phyloP scores from a whole-genome alignment of 306 rosid genomes.

The Prunus mongolica region DNA sequence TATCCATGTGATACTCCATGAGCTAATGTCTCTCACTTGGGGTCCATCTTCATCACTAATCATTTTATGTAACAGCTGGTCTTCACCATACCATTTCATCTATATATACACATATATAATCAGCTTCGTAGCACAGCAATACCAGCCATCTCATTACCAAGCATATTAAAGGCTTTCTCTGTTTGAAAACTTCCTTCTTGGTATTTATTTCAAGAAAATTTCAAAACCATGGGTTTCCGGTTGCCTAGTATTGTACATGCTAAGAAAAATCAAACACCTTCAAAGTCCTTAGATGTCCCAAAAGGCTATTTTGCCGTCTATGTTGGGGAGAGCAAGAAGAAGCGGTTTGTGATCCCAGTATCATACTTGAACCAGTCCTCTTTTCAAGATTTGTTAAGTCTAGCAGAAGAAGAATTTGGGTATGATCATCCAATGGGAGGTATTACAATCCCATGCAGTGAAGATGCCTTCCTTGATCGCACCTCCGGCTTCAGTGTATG shows the following conservation, averaged over 20 bases:
- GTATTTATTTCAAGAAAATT: too few species aligned
- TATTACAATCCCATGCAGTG: slow-evolving; percentile 45
- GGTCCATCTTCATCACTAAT: not conserved
- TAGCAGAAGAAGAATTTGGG: slow-evolving; percentile 48
- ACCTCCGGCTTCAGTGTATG: too few species aligned
- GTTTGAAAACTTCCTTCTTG: not conserved
- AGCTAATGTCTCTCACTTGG: not conserved
- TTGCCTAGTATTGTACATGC: slow-evolving; percentile 8
- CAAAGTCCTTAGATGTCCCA: not conserved
- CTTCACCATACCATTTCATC: not conserved
- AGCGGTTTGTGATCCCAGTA: too few species aligned
- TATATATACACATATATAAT: slow-evolving; percentile 3
- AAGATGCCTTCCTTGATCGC: slow-evolving; percentile 32
- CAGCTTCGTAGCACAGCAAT: not conserved
- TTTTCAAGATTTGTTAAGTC: slow-evolving; percentile 34
- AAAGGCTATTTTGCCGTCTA: slow-evolving; percentile 48
- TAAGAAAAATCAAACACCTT: not conserved
- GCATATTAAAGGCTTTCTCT: not conserved
- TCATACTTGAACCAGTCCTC: slow-evolving; percentile 36
- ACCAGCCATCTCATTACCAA: not conserved
- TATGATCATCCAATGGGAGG: slow-evolving; percentile 50
- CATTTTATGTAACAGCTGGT: not conserved
- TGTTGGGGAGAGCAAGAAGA: slow-evolving; percentile 40
- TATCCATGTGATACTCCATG: not conserved
- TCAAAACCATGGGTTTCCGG: not conserved